A percentile compares a stretch with the other conserved stretches of the same genome.
Evolutionary conservation across 2,329 filamentous ascomycete genomes (phyloP).

Genomic region (Aspergillus sp.): DNA sequence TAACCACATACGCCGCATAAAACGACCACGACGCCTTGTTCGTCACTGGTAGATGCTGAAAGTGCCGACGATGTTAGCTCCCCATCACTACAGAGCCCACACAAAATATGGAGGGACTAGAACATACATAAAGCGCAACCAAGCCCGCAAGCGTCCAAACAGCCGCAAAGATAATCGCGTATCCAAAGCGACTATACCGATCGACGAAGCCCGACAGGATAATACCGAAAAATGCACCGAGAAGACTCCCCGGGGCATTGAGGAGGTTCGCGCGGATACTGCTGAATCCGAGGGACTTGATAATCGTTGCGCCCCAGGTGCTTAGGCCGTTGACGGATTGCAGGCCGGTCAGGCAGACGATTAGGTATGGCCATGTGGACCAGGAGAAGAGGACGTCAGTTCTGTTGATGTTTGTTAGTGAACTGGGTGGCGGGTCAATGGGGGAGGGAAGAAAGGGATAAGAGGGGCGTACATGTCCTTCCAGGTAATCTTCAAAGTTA

Average conservation of each 20-base stretch:
- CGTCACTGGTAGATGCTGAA: background rate
- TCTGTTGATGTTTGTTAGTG: background rate
- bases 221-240: background rate
- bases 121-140: background rate
- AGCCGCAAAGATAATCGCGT: conserved; percentile 1
- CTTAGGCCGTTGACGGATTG: background rate
- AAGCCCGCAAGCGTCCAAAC: background rate
- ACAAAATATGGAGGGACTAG: background rate
- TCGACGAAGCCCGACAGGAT: background rate
- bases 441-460: background rate
- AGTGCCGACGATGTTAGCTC: background rate
- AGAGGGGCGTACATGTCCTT: background rate
- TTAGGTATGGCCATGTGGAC: background rate
- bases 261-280: background rate
- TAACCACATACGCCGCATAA: background rate
- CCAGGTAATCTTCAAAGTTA: background rate
- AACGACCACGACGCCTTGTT: background rate
- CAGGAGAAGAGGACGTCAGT: background rate
- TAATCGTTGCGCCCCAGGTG: background rate
- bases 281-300: background rate
- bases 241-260: background rate
- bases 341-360: background rate
- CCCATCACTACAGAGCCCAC: background rate
- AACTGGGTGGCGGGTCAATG: too few species aligned
- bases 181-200: background rate